These are phyloP conservation scores for Fusarium fracticaudum DNA, from an alignment of 2,329 filamentous ascomycete genomes.

Conservation along the genomic window DNA sequence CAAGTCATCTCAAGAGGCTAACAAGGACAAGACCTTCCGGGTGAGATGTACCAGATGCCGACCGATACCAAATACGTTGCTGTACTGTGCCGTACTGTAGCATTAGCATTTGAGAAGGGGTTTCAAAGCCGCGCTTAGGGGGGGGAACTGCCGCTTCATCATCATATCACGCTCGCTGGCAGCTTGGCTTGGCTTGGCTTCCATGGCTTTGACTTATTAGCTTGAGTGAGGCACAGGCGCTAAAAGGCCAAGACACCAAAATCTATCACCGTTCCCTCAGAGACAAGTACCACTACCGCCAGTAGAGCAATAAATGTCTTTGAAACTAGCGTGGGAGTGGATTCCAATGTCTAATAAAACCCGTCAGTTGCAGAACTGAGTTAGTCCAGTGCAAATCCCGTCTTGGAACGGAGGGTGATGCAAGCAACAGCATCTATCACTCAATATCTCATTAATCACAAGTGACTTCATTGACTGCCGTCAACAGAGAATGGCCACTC, in stretches of 20 bases:
- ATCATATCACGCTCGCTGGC: background rate
- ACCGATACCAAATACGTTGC: background rate
- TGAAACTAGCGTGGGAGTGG: constrained; percentile 7
- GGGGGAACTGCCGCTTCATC: constrained; percentile 7
- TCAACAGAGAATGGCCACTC: background rate
- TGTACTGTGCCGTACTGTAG: background rate
- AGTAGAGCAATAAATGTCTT: constrained; percentile 6
- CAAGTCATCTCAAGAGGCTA: background rate
- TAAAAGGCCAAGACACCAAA: constrained; percentile 23
- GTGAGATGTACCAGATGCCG: constrained; percentile 5
- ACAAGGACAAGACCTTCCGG: background rate
- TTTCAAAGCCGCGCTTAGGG: constrained; percentile 9
- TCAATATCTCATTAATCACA: background rate
- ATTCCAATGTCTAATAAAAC: background rate
- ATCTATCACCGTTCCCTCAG: constrained; percentile 9
- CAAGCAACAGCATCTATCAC: background rate
- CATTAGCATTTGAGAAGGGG: background rate
- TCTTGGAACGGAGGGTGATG: constrained; percentile 14
- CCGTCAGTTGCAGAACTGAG: constrained; percentile 10
- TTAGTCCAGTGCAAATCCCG: constrained; percentile 11
- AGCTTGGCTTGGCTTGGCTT: background rate
- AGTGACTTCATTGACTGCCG: background rate
- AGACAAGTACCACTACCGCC: background rate
- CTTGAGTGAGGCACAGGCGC: constrained; percentile 1
- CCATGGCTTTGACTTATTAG: background rate